Conservation (phyloP, 257 asterid genomes). For the Solanum paucissectum region DNA sequence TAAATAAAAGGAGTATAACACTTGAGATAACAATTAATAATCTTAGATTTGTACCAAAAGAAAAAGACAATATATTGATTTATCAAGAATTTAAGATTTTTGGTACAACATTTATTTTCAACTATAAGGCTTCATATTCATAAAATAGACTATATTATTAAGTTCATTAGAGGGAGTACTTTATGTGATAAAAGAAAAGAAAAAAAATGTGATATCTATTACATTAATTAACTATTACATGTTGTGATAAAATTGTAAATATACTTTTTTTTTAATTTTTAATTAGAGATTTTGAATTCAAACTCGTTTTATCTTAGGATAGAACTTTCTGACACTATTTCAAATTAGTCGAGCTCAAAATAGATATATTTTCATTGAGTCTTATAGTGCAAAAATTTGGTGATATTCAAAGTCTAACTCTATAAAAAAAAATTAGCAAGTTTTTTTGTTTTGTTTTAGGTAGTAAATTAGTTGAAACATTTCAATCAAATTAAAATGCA, state of each 20-base stretch:
- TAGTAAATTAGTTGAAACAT: not conserved
- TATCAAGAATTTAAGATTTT: not conserved
- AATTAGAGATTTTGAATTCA: not conserved
- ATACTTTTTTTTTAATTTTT: not conserved
- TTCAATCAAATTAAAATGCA: not conserved
- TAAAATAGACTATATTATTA: not conserved
- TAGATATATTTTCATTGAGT: not conserved
- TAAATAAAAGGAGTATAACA: not conserved
- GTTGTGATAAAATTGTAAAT: not conserved
- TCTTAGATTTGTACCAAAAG: not conserved
- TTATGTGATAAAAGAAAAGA: not conserved
- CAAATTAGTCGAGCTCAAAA: not conserved
- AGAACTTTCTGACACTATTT: accelerated
- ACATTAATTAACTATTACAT: not conserved
- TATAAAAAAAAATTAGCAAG: not conserved
- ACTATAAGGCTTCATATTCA: not conserved
- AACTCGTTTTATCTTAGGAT: no score
- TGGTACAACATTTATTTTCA: not conserved
- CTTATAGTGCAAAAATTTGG: not conserved
- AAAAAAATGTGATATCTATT: not conserved
- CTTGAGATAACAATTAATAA: not conserved
- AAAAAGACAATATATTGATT: not conserved
- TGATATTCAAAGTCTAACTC: not conserved
- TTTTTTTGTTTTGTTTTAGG: not conserved
- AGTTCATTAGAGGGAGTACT: not conserved